Percentiles rank a stretch among this genome's conserved stretches.
phyloP scores from a whole-genome alignment of 2,329 filamentous ascomycete species.

The Didymella exigua region DNA sequence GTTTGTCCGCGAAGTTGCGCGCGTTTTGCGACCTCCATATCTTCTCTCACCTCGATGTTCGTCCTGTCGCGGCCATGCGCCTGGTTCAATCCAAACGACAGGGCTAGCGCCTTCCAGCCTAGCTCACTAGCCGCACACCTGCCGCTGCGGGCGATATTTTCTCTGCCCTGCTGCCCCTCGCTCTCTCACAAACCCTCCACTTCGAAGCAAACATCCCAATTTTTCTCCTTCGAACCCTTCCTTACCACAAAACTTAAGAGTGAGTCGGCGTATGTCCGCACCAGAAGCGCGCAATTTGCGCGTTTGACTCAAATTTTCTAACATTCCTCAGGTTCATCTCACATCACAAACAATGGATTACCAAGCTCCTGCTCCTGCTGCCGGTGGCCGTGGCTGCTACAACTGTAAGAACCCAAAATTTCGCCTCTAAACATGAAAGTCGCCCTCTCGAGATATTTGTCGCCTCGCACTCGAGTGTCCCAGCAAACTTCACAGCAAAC shows the following conservation, averaged over 20 bases:
- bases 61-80: constrained; percentile 3
- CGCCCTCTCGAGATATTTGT: not conserved
- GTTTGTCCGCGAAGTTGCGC: not conserved
- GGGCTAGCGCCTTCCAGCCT: constrained; percentile 21
- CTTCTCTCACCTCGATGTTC: constrained; percentile 1
- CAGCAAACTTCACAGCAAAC: not conserved
- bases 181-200: constrained; percentile 21
- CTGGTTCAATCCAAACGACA: constrained; percentile 6
- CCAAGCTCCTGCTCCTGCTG: constrained; percentile 42
- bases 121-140: constrained; percentile 17
- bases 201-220: constrained; percentile 22
- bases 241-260: constrained; percentile 29
- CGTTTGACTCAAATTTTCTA: constrained; percentile 10
- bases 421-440: not conserved
- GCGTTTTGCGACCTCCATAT: not conserved
- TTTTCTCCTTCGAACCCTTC: constrained; percentile 25
- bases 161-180: constrained; percentile 29
- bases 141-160: constrained; percentile 28
- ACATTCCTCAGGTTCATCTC: constrained; percentile 31
- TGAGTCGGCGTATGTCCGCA: constrained; percentile 23
- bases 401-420: constrained; percentile 45
- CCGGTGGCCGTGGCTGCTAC: constrained; percentile 50
- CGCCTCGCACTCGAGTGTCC: not conserved
- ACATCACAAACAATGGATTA: constrained; percentile 45
- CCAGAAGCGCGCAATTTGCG: not conserved